Conservation (phyloP, 148 eudicot genomes). For the Euryodendron excelsum region DNA sequence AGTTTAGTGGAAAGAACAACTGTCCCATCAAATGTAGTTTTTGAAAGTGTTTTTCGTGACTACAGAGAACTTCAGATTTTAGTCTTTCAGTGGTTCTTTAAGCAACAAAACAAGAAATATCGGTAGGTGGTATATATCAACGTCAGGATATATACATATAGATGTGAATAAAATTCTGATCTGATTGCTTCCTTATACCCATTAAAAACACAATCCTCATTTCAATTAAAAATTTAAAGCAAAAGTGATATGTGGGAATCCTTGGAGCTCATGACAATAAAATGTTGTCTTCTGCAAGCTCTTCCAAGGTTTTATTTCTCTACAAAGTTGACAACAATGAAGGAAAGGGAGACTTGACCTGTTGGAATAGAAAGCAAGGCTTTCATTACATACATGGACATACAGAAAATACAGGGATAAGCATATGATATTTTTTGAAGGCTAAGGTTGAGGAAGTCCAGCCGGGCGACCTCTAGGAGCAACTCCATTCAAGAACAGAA, state of each 20-base stretch:
- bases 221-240: background rate
- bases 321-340: background rate
- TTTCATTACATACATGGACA: background rate
- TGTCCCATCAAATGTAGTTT: background rate
- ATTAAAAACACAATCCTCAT: background rate
- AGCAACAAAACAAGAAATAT: background rate
- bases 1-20: background rate
- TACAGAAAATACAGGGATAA: background rate
- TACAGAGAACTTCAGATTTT: background rate
- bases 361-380: no score
- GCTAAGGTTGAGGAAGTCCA: conserved; percentile 11
- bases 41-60: background rate
- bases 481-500: conserved; percentile 19
- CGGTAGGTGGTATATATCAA: no score
- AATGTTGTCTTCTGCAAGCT: conserved; percentile 8
- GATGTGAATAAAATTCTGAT: background rate
- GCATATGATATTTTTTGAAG: no score
- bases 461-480: conserved; percentile 5
- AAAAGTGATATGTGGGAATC: background rate
- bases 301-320: conserved; percentile 7
- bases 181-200: background rate
- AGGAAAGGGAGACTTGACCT: background rate
- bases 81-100: background rate
- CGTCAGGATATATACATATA: background rate
- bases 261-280: conserved; percentile 18